Evolutionary conservation across 768 basidiomycete species (phyloP).

Genomic region (Mycena albidolilacea): DNA sequence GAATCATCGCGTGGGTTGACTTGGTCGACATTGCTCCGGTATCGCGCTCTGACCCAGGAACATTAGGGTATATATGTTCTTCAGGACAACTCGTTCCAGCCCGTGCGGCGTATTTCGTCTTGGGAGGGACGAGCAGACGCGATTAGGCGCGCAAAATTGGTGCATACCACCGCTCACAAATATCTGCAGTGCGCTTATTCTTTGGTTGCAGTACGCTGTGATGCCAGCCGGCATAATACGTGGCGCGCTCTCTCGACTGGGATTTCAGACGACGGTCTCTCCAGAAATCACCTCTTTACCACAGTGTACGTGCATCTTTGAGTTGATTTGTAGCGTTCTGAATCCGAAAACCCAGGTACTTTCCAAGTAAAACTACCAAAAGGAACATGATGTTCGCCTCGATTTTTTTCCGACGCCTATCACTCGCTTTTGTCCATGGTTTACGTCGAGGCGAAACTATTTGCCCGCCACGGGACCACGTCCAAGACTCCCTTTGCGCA

Average conservation of each 20-base stretch:
- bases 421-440: neutral
- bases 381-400: slow-evolving; percentile 50
- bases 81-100: slow-evolving; percentile 93
- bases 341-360: slow-evolving; percentile 66
- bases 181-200: neutral
- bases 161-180: slow-evolving; percentile 51
- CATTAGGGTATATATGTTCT: slow-evolving; percentile 91
- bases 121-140: slow-evolving; percentile 85
- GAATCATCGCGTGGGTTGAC: slow-evolving; percentile 84
- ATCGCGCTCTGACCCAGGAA: slow-evolving; percentile 1
- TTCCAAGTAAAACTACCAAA: slow-evolving; percentile 89
- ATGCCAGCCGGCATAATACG: slow-evolving; percentile 89
- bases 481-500: neutral
- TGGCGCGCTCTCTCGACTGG: slow-evolving; percentile 87
- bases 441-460: neutral
- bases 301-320: slow-evolving; percentile 71
- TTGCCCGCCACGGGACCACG: neutral
- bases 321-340: neutral
- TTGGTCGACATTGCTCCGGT: neutral
- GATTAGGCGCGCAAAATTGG: slow-evolving; percentile 77
- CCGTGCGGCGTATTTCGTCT: slow-evolving; percentile 85
- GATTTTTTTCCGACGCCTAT: neutral
- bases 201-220: slow-evolving; percentile 74
- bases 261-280: slow-evolving; percentile 79
- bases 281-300: slow-evolving; percentile 88